phyloP scores from a whole-genome alignment of 2,329 filamentous ascomycete genomes.

The Ceratocystis huliohia region DNA sequence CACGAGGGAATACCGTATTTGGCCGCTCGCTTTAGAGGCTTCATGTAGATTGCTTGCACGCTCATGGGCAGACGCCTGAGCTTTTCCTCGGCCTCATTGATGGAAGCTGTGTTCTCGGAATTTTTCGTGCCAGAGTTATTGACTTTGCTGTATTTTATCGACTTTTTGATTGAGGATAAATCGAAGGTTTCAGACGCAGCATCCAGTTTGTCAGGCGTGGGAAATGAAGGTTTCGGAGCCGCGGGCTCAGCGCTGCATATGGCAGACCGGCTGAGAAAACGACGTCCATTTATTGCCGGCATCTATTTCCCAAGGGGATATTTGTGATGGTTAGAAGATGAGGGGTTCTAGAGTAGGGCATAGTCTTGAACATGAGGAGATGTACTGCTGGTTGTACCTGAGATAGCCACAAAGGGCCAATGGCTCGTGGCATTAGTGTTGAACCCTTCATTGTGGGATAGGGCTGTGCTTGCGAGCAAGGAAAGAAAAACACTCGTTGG shows the following conservation, averaged over 20 bases:
- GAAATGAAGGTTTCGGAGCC: background rate
- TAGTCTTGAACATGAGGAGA: background rate
- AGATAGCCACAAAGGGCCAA: constrained; percentile 7
- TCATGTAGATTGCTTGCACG: constrained; percentile 75
- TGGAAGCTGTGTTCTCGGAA: constrained; percentile 17
- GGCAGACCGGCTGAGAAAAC: constrained; percentile 5
- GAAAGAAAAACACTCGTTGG: background rate
- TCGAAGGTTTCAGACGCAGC: background rate
- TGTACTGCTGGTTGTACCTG: background rate
- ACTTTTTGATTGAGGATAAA: background rate
- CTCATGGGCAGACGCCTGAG: constrained; percentile 19
- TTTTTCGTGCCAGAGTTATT: constrained; percentile 20
- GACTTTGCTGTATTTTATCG: constrained; percentile 18
- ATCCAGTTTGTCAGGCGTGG: background rate
- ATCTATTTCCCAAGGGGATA: background rate
- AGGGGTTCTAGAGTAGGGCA: background rate
- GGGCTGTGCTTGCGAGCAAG: background rate
- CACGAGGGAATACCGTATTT: constrained; percentile 70
- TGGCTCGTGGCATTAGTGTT: constrained; percentile 9
- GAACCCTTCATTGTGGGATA: constrained; percentile 5
- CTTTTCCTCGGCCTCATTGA: constrained; percentile 9
- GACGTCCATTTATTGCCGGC: background rate
- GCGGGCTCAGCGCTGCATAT: background rate
- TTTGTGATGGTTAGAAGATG: background rate
- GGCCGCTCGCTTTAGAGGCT: constrained; percentile 63